Evolutionary conservation across 2,329 filamentous ascomycete species (phyloP).

Genomic region (Xylariaceae sp.): DNA sequence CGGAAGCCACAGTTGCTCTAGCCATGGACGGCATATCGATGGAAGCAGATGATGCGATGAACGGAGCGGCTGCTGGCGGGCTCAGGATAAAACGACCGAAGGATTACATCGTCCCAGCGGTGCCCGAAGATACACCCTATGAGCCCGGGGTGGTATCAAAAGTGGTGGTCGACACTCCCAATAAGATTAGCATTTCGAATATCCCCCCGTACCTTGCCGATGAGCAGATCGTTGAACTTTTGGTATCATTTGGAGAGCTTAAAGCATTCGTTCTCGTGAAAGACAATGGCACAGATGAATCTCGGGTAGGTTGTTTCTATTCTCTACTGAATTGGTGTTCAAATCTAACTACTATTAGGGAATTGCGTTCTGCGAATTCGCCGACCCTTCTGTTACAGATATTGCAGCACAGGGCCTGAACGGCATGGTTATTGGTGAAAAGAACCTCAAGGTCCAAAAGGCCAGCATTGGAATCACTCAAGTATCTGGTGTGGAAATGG

Average conservation of each 20-base stretch:
- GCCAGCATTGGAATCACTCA: slow-evolving; percentile 96
- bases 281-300: slow-evolving; percentile 84
- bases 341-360: slow-evolving; percentile 63
- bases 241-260: slow-evolving; percentile 89
- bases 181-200: slow-evolving; percentile 94
- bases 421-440: slow-evolving; percentile 90
- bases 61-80: slow-evolving; percentile 62
- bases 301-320: slow-evolving; percentile 68
- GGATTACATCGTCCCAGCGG: slow-evolving; percentile 92
- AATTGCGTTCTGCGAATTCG: slow-evolving; percentile 96
- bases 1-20: slow-evolving; percentile 89
- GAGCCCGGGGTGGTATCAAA: slow-evolving; percentile 80
- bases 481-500: slow-evolving; percentile 89
- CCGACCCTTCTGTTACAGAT: slow-evolving; percentile 76
- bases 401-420: slow-evolving; percentile 91
- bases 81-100: slow-evolving; percentile 86
- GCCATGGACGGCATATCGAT: slow-evolving; percentile 90
- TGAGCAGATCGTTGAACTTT: slow-evolving; percentile 87
- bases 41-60: slow-evolving; percentile 70
- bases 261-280: slow-evolving; percentile 92
- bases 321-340: background rate
- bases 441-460: slow-evolving; percentile 82
- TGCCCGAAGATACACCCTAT: slow-evolving; percentile 74
- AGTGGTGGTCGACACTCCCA: slow-evolving; percentile 86
- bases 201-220: slow-evolving; percentile 88